Evolutionary conservation across 2,329 filamentous ascomycete genomes (phyloP), one percentile per base, ranked within the genome.

Genomic region (Paracorniculantispora psalliotae): DNA sequence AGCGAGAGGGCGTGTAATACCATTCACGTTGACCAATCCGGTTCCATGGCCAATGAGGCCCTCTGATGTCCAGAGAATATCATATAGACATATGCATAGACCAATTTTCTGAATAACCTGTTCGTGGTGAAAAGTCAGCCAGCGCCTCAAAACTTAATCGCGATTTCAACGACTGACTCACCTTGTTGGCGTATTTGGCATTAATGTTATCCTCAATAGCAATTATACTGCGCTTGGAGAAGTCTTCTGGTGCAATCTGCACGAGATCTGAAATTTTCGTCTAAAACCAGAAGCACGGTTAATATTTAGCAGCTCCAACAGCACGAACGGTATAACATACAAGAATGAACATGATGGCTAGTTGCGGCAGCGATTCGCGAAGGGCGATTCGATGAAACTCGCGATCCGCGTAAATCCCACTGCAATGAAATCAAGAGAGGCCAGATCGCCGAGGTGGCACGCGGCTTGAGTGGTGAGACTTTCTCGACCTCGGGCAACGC

Each of bases 201-300:
- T 99, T 97, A 76, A 99, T 94, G 68, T 94, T 94, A 77, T 99
- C 92, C 75, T 97, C 92, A 63, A 99, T 91, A 1, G 92, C 91
- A 63, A 92, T 83, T 33, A 85, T 83, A 69, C 90, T 96, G 61
- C 85, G 81, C 73, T 94, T 94, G 62, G 86, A 83, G 70, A 97
- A 96, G 71, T 97, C 90, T 68, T 91, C 84, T 1, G 94, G 94
- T 33, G 85, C 82, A 75, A 99, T 96, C 75, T 96, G 91, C 65
- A 99, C 91, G 66, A 99, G 82, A 78, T 99, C 94, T 66, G 92
- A 88, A 67, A 99, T 87, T 65, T 94, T 96, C 46, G 92, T 94
- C 94, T 96, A 63, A 12, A 13, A 15, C 19, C 2, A 26, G 4
- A 17, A n/a, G 1, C n/a, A 12, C 4, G 8, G 21, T 49, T 30